Evolutionary conservation across 768 basidiomycete species (phyloP), one percentile per base, ranked within the genome.

Genomic region (Lyophyllum shimeji): DNA sequence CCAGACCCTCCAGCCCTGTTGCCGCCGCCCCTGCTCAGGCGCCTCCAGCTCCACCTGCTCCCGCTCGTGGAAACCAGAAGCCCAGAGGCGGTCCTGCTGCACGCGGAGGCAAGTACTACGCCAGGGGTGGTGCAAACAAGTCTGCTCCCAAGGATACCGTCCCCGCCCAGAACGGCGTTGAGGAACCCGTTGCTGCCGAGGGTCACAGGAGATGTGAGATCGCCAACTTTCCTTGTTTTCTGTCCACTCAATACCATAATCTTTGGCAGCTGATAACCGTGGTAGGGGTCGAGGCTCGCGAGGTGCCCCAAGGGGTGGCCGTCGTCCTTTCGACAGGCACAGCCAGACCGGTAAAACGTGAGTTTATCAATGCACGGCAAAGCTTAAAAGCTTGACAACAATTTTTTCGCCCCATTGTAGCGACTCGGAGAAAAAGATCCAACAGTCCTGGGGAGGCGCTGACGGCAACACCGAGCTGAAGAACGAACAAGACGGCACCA

Each of bases 381-480:
- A 51, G 7, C 33, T 33, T 17, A 47, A 20, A 37, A 47, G 21
- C 11, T 33, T 6, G 42, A 18, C 46, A 17, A 55, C 56, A 53
- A 63, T 50, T 57, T 55, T 46, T 55, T 12, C 52, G 25, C 50
- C 53, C 23, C 48, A 29, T n/a, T n/a, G n/a, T 60, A 95, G 92
- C 70, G 96, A 98, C 75, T 89, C 92, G 44, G 91, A 95, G 63
- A 98, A 98, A 83, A 93, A 93, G 78, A 76, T 95, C 65, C 89
- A 93, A 70, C 90, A 93, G 68, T 89, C 87, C 62, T 98, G 96
- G 96, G 96, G 96, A 61, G 92, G 90, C 40, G 93, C 95, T 60
- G 91, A 95, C 64, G 93, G 90, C 63, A 81, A 77, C 63, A 71
- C 89, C 37, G 96, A 98, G 74, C 81, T 93, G 66, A 87, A 87